Evolutionary conservation across 1,284 basidiomycete genomes (phyloP), one percentile per base, ranked within the genome.

Genomic region (Porodaedalea pini): DNA sequence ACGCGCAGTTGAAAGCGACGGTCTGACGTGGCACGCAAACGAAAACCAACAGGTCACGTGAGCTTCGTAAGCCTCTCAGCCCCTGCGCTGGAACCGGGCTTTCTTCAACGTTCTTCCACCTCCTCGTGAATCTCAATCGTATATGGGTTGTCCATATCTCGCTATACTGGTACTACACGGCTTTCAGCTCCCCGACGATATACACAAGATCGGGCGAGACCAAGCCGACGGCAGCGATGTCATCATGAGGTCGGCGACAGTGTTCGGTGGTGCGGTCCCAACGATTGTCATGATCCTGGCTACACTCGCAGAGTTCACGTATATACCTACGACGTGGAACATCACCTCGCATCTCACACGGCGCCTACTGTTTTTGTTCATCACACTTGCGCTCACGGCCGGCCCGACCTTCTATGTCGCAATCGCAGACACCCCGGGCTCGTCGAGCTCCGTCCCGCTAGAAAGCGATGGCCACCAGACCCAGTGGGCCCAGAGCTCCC

Each of bases 71-170:
- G n/a, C n/a, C n/a, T n/a, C n/a, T n/a, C n/a, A n/a, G n/a, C n/a
- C n/a, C n/a, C n/a, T n/a, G n/a, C n/a, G n/a, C n/a, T n/a, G n/a
- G n/a, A n/a, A n/a, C n/a, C n/a, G n/a, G 36, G 93, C 88, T 0
- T 97, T 97, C 73, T 95, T 95, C 88, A 98, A 98, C 94, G 0
- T 90, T 95, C 70, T 86, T 92, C 59, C 94, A 98, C 71, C 79
- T 97, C 1, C 81, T 98, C 59, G 94, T 97, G 78, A 97, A 98
- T 78, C 98, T 98, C 77, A 98, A 97, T 77, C 90, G 94, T 56
- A 90, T 98, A 66, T 98, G 94, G 94, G 89, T 97, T 69, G 85
- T 94, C 58, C 95, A 98, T 73, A 80, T 98, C 58, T 84, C 92
- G 37, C 73, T 96, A 67, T 97, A 88, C 77, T 97, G 89, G 84